Conservation (phyloP, 805 yeast genomes). For the Cyberlindnera samutprakarnensis region DNA sequence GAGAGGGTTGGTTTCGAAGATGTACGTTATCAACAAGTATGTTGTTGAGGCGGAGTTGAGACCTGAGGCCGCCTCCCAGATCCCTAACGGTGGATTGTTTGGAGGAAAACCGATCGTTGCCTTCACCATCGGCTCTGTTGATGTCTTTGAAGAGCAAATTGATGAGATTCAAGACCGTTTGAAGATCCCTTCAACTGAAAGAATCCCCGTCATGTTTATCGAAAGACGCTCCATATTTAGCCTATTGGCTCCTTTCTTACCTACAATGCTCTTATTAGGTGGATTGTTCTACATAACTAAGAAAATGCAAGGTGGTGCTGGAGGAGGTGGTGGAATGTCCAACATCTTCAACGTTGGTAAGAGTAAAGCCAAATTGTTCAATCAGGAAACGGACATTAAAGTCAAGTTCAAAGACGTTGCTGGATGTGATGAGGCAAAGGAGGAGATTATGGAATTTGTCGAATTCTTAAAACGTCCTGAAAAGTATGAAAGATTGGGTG, state of each 20-base stretch:
- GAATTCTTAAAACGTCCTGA: slow-evolving; percentile 78
- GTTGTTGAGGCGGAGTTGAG: slow-evolving; percentile 62
- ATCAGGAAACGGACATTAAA: slow-evolving; percentile 77
- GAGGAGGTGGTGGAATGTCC: slow-evolving; percentile 46
- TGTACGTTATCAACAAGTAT: slow-evolving; percentile 66
- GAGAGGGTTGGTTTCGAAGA: slow-evolving; percentile 66
- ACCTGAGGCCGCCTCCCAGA: slow-evolving; percentile 28
- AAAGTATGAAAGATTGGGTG: slow-evolving; percentile 83
- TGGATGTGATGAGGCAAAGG: slow-evolving; percentile 91
- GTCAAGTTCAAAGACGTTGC: slow-evolving; percentile 86
- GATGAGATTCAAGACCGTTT: slow-evolving; percentile 63
- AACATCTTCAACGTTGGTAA: slow-evolving; percentile 75
- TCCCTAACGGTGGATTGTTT: slow-evolving; percentile 16
- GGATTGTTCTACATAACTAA: slow-evolving; percentile 44
- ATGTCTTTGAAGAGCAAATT: slow-evolving; percentile 77
- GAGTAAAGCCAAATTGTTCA: slow-evolving; percentile 71
- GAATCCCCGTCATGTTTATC: slow-evolving; percentile 71
- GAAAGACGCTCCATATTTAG: slow-evolving; percentile 61
- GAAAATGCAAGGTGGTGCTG: slow-evolving; percentile 36
- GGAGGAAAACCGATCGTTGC: slow-evolving; percentile 39
- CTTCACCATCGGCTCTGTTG: slow-evolving; percentile 86
- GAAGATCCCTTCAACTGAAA: slow-evolving; percentile 57
- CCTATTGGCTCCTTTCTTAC: slow-evolving; percentile 63
- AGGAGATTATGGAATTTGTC: slow-evolving; percentile 93
- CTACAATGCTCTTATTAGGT: slow-evolving; percentile 75